A percentile compares a stretch with the other conserved stretches of the same genome.
Evolutionary conservation across 352 stramenopile genomes (phyloP).

Genomic region (Phytopythium kandeliae): DNA sequence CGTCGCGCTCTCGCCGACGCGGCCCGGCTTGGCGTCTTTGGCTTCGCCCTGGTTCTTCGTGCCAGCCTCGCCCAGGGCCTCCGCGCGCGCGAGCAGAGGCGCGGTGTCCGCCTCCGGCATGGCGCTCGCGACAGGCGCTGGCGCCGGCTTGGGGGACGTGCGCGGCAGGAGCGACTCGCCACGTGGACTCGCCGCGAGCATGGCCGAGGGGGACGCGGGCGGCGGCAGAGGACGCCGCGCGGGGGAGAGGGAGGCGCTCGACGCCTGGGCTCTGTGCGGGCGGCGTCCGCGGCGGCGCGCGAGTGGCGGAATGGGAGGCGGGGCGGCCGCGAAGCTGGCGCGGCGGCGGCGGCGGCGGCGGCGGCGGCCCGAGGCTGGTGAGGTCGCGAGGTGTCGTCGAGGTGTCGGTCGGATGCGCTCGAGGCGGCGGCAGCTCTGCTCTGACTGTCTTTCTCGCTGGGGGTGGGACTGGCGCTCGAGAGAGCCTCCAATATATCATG

Average conservation of each 20-base stretch:
- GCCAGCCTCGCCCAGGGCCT: not conserved
- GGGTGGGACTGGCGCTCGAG: not conserved
- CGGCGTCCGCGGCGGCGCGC: not conserved
- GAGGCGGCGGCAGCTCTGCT: not conserved
- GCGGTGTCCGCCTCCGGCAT: not conserved
- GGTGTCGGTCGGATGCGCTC: not conserved
- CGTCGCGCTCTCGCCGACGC: slow-evolving; percentile 18
- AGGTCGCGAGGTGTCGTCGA: too few relatives aligned
- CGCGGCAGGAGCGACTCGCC: slow-evolving; percentile 4
- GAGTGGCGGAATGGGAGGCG: not conserved
- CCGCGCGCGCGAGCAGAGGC: not conserved
- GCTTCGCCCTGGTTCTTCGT: not conserved
- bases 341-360: too few relatives aligned
- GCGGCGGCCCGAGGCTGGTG: too few relatives aligned
- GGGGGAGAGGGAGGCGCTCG: not conserved
- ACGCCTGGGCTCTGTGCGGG: not conserved
- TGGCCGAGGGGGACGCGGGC: not conserved
- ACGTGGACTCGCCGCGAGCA: not conserved
- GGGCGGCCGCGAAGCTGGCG: not conserved
- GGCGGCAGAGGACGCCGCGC: not conserved
- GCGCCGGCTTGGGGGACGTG: not conserved
- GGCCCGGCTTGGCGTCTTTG: slow-evolving; percentile 9
- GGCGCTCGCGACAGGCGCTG: too few relatives aligned
- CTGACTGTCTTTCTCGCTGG: not conserved
- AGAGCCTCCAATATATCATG: too few relatives aligned